Conservation (phyloP, 2,329 filamentous ascomycete genomes). For the Phaeomoniella chlamydospora region DNA sequence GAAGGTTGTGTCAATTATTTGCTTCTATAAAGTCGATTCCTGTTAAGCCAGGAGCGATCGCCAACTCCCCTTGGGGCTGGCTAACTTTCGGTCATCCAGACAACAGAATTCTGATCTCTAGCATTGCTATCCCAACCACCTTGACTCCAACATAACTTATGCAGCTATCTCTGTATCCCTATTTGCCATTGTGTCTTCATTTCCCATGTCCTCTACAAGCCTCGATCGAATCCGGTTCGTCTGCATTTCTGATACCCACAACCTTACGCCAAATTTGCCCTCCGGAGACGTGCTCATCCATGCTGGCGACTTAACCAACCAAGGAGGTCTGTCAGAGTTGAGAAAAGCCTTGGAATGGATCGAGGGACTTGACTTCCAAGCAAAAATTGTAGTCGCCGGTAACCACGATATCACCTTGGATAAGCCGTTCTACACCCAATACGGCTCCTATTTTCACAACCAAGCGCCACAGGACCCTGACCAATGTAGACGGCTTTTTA, state of each 20-base stretch:
- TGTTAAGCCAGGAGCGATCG: too few relatives aligned
- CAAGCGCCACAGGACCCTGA: slow-evolving; percentile 40
- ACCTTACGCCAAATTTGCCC: slow-evolving; percentile 43
- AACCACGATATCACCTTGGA: slow-evolving; percentile 89
- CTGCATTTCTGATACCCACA: slow-evolving; percentile 84
- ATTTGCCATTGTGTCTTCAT: too few relatives aligned
- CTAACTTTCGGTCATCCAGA: too few relatives aligned
- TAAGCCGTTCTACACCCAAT: slow-evolving; percentile 29
- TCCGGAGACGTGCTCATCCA: slow-evolving; percentile 77
- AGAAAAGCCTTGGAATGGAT: slow-evolving; percentile 78
- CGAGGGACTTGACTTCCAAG: slow-evolving; percentile 41
- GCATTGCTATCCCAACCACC: too few relatives aligned
- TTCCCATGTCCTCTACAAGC: too few relatives aligned
- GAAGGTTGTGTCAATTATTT: too few relatives aligned
- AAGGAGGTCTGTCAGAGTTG: slow-evolving; percentile 57
- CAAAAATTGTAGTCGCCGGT: slow-evolving; percentile 73
- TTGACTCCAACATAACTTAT: too few relatives aligned
- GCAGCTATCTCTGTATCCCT: too few relatives aligned
- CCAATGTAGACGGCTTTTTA: slow-evolving; percentile 47
- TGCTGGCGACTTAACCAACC: slow-evolving; percentile 69
- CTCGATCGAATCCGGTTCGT: slow-evolving; percentile 44
- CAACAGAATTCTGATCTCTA: too few relatives aligned
- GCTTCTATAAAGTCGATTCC: too few relatives aligned
- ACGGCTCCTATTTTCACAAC: slow-evolving; percentile 28
- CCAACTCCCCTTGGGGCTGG: too few relatives aligned